Base-by-base conservation (phyloP, 495 filamentous ascomycete genomes). In the Aspergillus ostianus region DNA sequence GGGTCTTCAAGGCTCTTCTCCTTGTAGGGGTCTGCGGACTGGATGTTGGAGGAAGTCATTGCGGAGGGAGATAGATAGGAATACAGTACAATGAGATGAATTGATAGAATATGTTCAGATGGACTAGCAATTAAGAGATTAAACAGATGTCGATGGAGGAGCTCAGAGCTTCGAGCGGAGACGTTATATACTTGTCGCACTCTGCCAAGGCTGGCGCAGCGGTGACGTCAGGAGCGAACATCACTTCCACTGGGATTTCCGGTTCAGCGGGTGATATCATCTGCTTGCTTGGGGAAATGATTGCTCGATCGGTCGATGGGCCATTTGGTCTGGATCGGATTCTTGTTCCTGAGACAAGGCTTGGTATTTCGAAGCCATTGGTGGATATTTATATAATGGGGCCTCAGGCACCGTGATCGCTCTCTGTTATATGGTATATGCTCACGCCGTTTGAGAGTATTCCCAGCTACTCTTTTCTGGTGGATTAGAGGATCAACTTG, bases 11-110 rank as follows among this genome's bases (percentile, higher is more conserved):
- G 78, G 75, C 91, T 95, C 75, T 87, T 86, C 55, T 79, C 68
- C 67, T 84, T 92, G 81, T 95, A 97, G 0, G 92, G 93, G 70
- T 96, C 93, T 44, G 88, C 81, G 49, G 83, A 71, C 70, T 86
- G 80, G 66, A 64, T 70, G 56, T 81, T 75, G 44, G 88, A 78
- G 72, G 89, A 88, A 1, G 30, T 6, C 70, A 84, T 84, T 70
- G 69, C 64, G 29, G 65, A 30, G n/a, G 5, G 13, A 29, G 30
- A 19, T 26, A 45, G 19, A 18, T 47, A 3, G 15, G 21, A 44
- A 32, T 52, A 8, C 15, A n/a, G 26, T 49, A 9, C 8, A 44
- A 51, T 23, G 29, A 32, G n/a, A 6, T 26, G 19, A 19, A 29
- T 26, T 46, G 19, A 12, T 47, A 9, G 21, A 44, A 32, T 52